These are phyloP conservation scores for Coemansia sp. DNA, from an alignment of 192 early-diverging fungal genomes.

Conservation along the genomic window DNA sequence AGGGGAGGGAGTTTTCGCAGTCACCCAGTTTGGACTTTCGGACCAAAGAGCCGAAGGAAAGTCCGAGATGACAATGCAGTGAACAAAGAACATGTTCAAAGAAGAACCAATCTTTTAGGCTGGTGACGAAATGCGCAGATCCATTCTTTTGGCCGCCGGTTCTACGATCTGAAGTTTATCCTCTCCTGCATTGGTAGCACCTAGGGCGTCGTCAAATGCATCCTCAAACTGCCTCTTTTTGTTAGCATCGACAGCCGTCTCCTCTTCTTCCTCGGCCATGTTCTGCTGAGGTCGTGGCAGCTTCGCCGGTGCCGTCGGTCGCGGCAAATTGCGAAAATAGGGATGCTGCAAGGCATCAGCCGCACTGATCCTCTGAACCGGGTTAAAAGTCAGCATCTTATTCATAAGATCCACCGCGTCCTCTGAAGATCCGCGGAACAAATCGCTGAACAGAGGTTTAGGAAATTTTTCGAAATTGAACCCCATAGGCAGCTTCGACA, in stretches of 20 bases:
- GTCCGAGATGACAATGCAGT: not conserved
- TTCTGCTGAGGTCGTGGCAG: slow-evolving; percentile 37
- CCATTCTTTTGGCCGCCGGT: slow-evolving; percentile 30
- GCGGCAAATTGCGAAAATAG: slow-evolving; percentile 46
- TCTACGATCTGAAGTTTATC: not conserved
- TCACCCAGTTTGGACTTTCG: slow-evolving; percentile 5
- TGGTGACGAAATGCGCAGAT: slow-evolving; percentile 53
- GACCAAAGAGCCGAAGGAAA: slow-evolving; percentile 12
- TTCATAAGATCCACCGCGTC: slow-evolving; percentile 89
- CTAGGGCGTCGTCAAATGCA: slow-evolving; percentile 32
- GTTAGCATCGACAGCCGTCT: not conserved
- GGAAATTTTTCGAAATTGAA: slow-evolving; percentile 75
- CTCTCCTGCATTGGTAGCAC: not conserved
- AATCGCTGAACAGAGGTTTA: slow-evolving; percentile 65
- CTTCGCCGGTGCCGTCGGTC: slow-evolving; percentile 44
- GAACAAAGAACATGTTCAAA: too few species aligned
- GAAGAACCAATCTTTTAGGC: slow-evolving; percentile 17
- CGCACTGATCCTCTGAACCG: slow-evolving; percentile 76
- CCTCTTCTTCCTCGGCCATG: not conserved
- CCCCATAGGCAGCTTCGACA: slow-evolving; percentile 71
- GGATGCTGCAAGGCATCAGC: slow-evolving; percentile 64
- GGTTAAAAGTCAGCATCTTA: slow-evolving; percentile 86
- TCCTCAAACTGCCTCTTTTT: slow-evolving; percentile 32
- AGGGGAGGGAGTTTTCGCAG: not conserved
- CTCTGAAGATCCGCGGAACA: slow-evolving; percentile 82